These are phyloP conservation scores for Aspergillus caelatus DNA, from an alignment of 2,329 filamentous ascomycete species.

Conservation along the genomic window DNA sequence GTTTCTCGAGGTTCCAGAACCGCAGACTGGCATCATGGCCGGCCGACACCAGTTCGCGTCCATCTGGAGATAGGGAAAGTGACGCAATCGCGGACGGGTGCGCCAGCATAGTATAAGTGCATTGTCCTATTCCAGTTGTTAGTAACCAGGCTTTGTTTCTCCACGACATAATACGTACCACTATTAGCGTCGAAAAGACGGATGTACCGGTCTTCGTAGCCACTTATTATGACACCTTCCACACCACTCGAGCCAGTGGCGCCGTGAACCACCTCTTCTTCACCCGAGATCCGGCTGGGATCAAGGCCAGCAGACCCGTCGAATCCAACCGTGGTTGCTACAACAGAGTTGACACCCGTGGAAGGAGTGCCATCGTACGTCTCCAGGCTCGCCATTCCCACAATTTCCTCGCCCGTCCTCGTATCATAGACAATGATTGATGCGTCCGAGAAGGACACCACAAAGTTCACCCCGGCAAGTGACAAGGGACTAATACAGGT, in stretches of 20 bases:
- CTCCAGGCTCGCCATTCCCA: conserved; percentile 89
- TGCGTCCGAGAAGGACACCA: conserved; percentile 89
- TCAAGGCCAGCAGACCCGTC: conserved; percentile 67
- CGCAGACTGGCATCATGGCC: conserved; percentile 94
- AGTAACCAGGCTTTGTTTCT: conserved; percentile 9
- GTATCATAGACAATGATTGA: conserved; percentile 92
- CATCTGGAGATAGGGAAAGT: conserved; percentile 88
- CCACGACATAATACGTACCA: conserved; percentile 65
- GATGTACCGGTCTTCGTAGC: conserved; percentile 94
- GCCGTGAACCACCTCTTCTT: conserved; percentile 76
- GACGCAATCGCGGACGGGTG: conserved; percentile 92
- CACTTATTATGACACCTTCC: conserved; percentile 92
- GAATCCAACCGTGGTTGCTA: conserved; percentile 80
- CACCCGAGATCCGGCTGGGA: conserved; percentile 62
- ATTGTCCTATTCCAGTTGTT: conserved; percentile 71
- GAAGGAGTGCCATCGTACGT: conserved; percentile 87
- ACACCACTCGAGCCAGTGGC: conserved; percentile 83
- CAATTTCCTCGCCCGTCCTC: conserved; percentile 84
- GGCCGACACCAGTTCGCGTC: conserved; percentile 89
- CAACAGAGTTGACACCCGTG: conserved; percentile 85
- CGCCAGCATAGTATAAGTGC: conserved; percentile 97
- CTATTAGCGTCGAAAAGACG: conserved; percentile 98
- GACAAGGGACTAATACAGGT: conserved; percentile 94
- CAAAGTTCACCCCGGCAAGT: conserved; percentile 79
- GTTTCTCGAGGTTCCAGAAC: conserved; percentile 97